phyloP scores from a whole-genome alignment of 176 grass and related monocot species.

The Puccinellia tenuiflora region DNA sequence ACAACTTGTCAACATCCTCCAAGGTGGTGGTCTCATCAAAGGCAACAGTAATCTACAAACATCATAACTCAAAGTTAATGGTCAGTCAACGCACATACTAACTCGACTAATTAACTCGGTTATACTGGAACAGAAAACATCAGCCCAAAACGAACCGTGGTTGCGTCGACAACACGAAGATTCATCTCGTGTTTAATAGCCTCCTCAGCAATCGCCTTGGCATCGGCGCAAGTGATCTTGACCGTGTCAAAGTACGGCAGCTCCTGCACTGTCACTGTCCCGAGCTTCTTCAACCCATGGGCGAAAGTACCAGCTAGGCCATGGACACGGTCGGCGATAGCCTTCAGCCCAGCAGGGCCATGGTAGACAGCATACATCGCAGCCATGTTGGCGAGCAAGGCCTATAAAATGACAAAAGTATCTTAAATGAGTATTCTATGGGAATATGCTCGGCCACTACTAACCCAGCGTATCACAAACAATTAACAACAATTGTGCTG shows the following conservation, averaged over 20 bases:
- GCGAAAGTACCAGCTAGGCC: constrained; percentile 76
- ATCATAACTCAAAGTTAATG: constrained; percentile 31
- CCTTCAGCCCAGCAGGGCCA: constrained; percentile 84
- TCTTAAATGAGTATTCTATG: background rate
- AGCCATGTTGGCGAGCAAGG: constrained; percentile 97
- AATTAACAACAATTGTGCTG: background rate
- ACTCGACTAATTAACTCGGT: background rate
- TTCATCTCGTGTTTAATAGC: constrained; percentile 91
- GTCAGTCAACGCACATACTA: background rate
- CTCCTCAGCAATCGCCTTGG: constrained; percentile 60
- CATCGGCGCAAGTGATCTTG: constrained; percentile 76
- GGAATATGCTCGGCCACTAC: constrained; percentile 3
- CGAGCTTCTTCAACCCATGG: constrained; percentile 84
- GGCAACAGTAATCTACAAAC: constrained; percentile 75
- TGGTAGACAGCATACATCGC: constrained; percentile 99
- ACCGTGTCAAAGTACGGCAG: constrained; percentile 96
- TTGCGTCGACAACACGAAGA: constrained; percentile 67
- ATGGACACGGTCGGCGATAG: constrained; percentile 83
- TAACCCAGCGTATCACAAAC: background rate
- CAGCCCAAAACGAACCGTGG: constrained; percentile 54
- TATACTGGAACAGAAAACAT: background rate
- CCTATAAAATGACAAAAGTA: constrained; percentile 47
- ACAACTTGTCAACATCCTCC: constrained; percentile 94
- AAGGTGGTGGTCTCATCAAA: constrained; percentile 92
- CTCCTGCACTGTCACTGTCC: constrained; percentile 82